Conservation (phyloP, 192 early-diverging fungal species). For the Nowakowskiella sp. region DNA sequence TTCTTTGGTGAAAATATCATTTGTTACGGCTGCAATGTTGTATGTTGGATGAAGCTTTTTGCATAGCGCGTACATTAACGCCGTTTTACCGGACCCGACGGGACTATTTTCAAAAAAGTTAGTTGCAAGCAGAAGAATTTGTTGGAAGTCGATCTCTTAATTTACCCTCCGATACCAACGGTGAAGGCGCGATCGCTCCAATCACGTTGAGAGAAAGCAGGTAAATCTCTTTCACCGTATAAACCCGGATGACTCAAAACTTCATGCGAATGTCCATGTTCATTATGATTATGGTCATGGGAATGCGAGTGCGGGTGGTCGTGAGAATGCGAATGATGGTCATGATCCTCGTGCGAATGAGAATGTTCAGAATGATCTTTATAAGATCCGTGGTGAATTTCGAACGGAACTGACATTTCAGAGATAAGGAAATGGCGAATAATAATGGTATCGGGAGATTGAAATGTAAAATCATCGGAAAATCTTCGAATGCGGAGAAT, state of each 20-base stretch:
- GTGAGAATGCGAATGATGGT: neutral
- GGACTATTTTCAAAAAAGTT: constrained; percentile 45
- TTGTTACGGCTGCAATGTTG: constrained; percentile 87
- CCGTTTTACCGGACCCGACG: constrained; percentile 92
- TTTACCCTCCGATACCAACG: constrained; percentile 85
- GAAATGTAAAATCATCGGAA: too few relatives aligned
- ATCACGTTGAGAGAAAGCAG: constrained; percentile 67
- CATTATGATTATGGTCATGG: constrained; percentile 31
- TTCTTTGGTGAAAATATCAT: constrained; percentile 96
- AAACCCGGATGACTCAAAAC: constrained; percentile 77
- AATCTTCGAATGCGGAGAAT: too few relatives aligned
- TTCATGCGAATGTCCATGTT: constrained; percentile 91
- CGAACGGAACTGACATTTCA: too few relatives aligned
- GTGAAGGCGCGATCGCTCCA: constrained; percentile 92
- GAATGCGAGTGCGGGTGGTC: constrained; percentile 21
- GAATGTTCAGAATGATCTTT: constrained; percentile 11
- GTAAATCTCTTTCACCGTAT: constrained; percentile 64
- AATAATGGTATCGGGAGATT: too few relatives aligned
- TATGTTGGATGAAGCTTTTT: constrained; percentile 67
- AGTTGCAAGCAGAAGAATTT: constrained; percentile 1
- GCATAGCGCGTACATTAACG: constrained; percentile 86
- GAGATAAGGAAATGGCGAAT: too few relatives aligned
- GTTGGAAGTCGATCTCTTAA: constrained; percentile 2
- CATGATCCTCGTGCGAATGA: constrained; percentile 7
- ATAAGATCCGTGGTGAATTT: too few relatives aligned